Evolutionary conservation across 2,329 filamentous ascomycete species (phyloP).

Genomic region (Beauveria medogensis): DNA sequence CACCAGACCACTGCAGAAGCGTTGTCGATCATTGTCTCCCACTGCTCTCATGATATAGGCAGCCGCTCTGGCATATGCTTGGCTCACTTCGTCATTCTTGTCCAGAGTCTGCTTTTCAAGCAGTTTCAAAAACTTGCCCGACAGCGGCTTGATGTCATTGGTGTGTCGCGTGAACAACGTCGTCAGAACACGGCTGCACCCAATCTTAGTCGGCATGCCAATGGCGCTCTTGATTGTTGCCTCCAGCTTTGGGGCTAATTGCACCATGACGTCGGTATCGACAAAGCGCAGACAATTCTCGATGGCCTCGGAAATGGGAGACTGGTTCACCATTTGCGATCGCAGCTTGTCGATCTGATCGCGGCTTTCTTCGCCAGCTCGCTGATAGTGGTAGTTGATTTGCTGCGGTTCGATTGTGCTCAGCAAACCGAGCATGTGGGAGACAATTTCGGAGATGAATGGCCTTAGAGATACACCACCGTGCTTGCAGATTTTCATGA

Average conservation of each 20-base stretch:
- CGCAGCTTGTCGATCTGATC: slow-evolving; percentile 87
- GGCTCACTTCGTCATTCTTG: slow-evolving; percentile 86
- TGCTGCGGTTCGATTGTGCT: slow-evolving; percentile 84
- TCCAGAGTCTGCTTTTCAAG: slow-evolving; percentile 80
- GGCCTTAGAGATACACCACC: slow-evolving; percentile 69
- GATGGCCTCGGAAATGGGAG: slow-evolving; percentile 86
- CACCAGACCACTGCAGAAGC: slow-evolving; percentile 47
- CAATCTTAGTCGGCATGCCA: slow-evolving; percentile 89
- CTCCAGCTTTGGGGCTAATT: slow-evolving; percentile 65
- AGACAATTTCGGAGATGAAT: slow-evolving; percentile 74
- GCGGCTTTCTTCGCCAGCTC: slow-evolving; percentile 76
- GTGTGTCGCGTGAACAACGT: slow-evolving; percentile 76
- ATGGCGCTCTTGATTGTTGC: slow-evolving; percentile 76
- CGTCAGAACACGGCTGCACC: slow-evolving; percentile 75
- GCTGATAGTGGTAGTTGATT: slow-evolving; percentile 88
- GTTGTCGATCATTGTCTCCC: slow-evolving; percentile 38
- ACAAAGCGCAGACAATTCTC: slow-evolving; percentile 80
- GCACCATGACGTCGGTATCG: slow-evolving; percentile 68
- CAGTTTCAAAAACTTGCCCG: slow-evolving; percentile 66
- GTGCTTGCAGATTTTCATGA: slow-evolving; percentile 85
- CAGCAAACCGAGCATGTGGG: slow-evolving; percentile 70
- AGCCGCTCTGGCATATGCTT: slow-evolving; percentile 76
- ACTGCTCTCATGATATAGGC: slow-evolving; percentile 70
- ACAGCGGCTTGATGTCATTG: slow-evolving; percentile 65
- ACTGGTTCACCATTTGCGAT: slow-evolving; percentile 71